A percentile compares a stretch with the other conserved stretches of the same genome.
phyloP scores from a whole-genome alignment of 257 asterid species.

The Solanum tarijense region DNA sequence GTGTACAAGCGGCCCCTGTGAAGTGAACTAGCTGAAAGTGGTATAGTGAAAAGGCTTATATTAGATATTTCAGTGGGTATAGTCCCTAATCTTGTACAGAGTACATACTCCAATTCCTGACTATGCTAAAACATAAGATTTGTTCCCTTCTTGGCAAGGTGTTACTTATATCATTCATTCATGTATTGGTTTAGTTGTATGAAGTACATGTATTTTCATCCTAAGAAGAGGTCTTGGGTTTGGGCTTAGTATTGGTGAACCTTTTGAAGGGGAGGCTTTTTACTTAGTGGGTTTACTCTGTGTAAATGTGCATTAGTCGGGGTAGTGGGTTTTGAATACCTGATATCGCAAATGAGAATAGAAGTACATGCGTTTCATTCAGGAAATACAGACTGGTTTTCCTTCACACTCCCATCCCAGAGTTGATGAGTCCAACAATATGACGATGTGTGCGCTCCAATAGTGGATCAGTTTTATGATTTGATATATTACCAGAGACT shows the following conservation, averaged over 20 bases:
- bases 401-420: not conserved
- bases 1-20: not conserved
- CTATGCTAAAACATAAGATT: not conserved
- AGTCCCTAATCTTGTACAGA: not conserved
- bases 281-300: not conserved
- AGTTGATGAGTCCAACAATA: not conserved
- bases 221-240: not conserved
- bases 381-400: not conserved
- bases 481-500: not conserved
- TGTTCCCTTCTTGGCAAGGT: not conserved
- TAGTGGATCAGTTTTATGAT: not conserved
- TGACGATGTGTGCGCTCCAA: not conserved
- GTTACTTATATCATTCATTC: not conserved
- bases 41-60: slow-evolving; percentile 2
- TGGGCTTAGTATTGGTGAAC: not conserved
- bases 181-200: not conserved
- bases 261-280: not conserved
- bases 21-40: not conserved
- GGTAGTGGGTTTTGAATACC: not conserved
- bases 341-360: not conserved
- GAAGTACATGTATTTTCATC: not conserved
- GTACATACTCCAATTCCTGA: not conserved
- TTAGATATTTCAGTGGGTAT: not conserved
- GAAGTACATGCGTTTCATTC: not conserved
- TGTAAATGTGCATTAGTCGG: not conserved